Percentiles rank a stretch among this genome's conserved stretches.
Evolutionary conservation across 2,329 filamentous ascomycete species (phyloP).

Genomic region (Pseudogymnoascus sp.): DNA sequence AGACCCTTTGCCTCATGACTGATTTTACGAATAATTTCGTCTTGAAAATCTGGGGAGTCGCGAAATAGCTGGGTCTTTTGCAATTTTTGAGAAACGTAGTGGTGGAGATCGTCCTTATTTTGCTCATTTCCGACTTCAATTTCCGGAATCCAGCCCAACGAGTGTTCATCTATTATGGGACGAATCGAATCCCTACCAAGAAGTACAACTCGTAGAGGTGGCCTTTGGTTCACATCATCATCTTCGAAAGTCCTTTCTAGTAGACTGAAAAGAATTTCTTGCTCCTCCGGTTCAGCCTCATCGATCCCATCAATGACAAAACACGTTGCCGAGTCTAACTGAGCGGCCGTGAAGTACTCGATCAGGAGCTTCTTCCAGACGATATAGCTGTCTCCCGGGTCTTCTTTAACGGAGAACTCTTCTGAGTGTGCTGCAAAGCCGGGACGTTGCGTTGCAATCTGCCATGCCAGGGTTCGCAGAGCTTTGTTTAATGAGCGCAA

Average conservation of each 20-base stretch:
- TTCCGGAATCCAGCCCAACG: slow-evolving; percentile 1
- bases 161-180: slow-evolving; percentile 8
- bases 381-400: neutral
- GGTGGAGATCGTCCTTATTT: slow-evolving; percentile 1
- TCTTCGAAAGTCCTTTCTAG: neutral
- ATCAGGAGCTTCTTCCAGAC: neutral
- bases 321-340: neutral
- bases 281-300: neutral
- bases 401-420: neutral
- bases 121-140: neutral
- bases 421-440: neutral
- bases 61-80: neutral
- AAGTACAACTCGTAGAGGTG: neutral
- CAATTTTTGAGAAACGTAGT: slow-evolving; percentile 2
- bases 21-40: neutral
- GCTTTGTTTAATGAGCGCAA: slow-evolving; percentile 6
- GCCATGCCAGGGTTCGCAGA: slow-evolving; percentile 3
- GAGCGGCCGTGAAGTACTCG: neutral
- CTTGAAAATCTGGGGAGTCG: slow-evolving; percentile 1
- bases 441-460: neutral
- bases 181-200: neutral
- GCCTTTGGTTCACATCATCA: neutral
- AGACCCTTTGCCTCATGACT: slow-evolving; percentile 1
- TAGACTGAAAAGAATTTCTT: neutral
- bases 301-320: neutral